Conservation (phyloP, 331 rosid species). For the Spiraea crenata region DNA sequence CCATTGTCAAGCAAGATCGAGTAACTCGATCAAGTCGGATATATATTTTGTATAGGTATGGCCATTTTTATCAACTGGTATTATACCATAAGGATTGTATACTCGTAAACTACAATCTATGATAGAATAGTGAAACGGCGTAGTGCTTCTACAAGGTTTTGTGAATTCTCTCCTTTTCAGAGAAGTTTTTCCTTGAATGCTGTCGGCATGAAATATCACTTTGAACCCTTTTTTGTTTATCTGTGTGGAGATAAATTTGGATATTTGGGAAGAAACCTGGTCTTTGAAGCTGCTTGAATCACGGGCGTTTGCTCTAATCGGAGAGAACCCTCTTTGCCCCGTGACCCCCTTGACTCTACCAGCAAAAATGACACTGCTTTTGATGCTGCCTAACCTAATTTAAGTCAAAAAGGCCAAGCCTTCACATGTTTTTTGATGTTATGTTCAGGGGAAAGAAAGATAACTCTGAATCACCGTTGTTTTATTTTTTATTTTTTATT, state of each 20-base stretch:
- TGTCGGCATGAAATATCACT: slow-evolving; percentile 15
- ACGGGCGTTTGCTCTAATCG: slow-evolving; percentile 44
- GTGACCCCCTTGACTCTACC: slow-evolving; percentile 29
- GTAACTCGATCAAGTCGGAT: not conserved
- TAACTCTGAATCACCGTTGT: not conserved
- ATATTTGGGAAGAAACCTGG: not conserved
- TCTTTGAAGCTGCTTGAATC: slow-evolving; percentile 25
- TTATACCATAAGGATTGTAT: not conserved
- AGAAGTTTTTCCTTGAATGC: no score
- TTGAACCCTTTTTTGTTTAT: not conserved
- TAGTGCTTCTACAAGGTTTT: not conserved
- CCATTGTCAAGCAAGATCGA: no score
- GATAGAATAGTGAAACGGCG: not conserved
- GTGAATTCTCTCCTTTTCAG: no score
- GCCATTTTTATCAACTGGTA: slow-evolving; percentile 11
- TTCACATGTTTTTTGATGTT: slow-evolving; percentile 46
- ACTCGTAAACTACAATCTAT: not conserved
- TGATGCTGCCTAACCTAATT: slow-evolving; percentile 32
- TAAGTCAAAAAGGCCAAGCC: slow-evolving; percentile 41
- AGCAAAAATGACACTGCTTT: slow-evolving; percentile 29
- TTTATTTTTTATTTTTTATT: no score
- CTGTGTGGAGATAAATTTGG: not conserved
- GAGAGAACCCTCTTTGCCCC: slow-evolving; percentile 29
- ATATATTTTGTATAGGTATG: slow-evolving; percentile 13
- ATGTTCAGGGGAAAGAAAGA: slow-evolving; percentile 2